Evolutionary conservation across 1,139 yeast species (phyloP).

Genomic region (Debaryomyces sp.): DNA sequence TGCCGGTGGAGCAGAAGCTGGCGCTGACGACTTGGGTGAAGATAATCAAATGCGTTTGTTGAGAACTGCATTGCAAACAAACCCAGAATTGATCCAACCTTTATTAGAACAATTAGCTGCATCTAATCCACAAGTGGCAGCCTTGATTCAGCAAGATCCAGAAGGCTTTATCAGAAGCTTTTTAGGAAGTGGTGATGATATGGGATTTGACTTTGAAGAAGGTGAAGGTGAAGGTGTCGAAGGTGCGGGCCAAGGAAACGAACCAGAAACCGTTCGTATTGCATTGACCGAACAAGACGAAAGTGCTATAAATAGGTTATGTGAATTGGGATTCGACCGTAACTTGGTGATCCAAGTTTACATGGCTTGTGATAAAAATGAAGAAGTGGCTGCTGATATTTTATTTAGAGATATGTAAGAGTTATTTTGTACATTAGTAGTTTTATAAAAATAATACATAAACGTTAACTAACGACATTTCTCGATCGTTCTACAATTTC

Average conservation of each 20-base stretch:
- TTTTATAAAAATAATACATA: conserved; percentile 1
- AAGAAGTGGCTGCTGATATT: conserved; percentile 93
- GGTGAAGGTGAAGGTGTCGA: conserved; percentile 39
- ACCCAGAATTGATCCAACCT: conserved; percentile 89
- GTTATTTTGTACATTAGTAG: conserved; percentile 16
- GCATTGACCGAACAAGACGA: conserved; percentile 81
- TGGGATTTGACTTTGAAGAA: conserved; percentile 44
- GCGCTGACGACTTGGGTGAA: conserved; percentile 36
- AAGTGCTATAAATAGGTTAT: conserved; percentile 81
- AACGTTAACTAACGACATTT: background rate
- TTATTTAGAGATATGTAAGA: conserved; percentile 59
- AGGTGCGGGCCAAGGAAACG: conserved; percentile 35
- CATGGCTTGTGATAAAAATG: conserved; percentile 97
- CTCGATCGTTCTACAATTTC: conserved; percentile 3
- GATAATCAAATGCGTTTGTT: conserved; percentile 64
- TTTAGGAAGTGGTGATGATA: conserved; percentile 57
- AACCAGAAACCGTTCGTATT: conserved; percentile 52
- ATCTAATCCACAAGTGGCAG: conserved; percentile 88
- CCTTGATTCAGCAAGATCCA: conserved; percentile 78
- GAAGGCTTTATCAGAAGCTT: conserved; percentile 80
- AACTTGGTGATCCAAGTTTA: conserved; percentile 88
- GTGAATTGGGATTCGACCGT: conserved; percentile 92
- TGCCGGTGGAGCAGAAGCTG: conserved; percentile 28
- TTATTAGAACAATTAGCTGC: conserved; percentile 80
- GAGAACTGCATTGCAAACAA: conserved; percentile 77